A percentile compares a stretch with the other conserved stretches of the same genome.
These are phyloP conservation scores for Hemisphaericaspora xylofermentans DNA, from an alignment of 1,139 yeast genomes.

Conservation along the genomic window DNA sequence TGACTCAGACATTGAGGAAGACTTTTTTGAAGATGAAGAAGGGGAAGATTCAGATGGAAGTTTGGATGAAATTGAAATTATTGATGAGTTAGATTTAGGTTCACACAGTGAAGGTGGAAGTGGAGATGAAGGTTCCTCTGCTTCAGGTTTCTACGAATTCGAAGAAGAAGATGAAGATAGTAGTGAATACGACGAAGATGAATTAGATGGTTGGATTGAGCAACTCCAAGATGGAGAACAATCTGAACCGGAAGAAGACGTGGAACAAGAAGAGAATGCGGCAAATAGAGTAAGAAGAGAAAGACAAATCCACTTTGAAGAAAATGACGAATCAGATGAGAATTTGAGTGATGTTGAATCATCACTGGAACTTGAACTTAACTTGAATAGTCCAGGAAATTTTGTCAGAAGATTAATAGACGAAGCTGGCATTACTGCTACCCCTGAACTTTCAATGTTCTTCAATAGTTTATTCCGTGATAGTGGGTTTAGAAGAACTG, in stretches of 20 bases:
- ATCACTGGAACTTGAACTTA: conserved; percentile 21
- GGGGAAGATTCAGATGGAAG: conserved; percentile 21
- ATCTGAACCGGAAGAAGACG: conserved; percentile 15
- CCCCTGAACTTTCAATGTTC: conserved; percentile 16
- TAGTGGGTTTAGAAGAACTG: conserved; percentile 16
- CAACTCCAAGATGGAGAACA: conserved; percentile 34
- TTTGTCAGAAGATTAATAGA: conserved; percentile 13
- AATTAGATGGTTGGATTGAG: conserved; percentile 46
- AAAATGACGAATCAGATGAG: conserved; percentile 20
- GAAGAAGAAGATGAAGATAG: conserved; percentile 29
- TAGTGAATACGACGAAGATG: conserved; percentile 42
- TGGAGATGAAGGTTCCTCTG: conserved; percentile 17
- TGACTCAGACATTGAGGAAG: conserved; percentile 19
- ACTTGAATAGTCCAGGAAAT: conserved; percentile 11
- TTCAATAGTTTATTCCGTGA: conserved; percentile 18
- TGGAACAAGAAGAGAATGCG: conserved; percentile 9
- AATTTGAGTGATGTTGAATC: conserved; percentile 25
- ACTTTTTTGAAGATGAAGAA: conserved; percentile 21
- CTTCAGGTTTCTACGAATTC: conserved; percentile 32
- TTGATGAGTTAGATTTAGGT: conserved; percentile 41
- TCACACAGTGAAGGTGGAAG: conserved; percentile 28
- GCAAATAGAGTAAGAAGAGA: conserved; percentile 11
- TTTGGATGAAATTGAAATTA: conserved; percentile 40
- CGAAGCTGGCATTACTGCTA: conserved; percentile 12
- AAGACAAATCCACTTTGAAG: conserved; percentile 12